These are phyloP conservation scores for Lasiodiplodia theobromae DNA, from an alignment of 2,329 filamentous ascomycete genomes.

Conservation along the genomic window DNA sequence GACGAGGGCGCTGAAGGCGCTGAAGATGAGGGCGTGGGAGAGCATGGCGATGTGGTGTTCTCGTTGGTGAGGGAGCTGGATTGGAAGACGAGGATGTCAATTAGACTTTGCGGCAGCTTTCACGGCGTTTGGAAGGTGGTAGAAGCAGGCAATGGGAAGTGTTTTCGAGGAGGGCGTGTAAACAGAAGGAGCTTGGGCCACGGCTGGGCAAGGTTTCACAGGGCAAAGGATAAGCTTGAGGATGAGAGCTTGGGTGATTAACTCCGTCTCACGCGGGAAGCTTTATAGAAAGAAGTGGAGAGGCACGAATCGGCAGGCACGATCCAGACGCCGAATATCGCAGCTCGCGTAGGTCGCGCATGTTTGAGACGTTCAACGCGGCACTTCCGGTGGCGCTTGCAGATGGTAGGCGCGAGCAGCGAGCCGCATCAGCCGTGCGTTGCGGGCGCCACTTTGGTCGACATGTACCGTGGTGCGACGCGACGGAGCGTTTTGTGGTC, in stretches of 20 bases:
- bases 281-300: neutral
- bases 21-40: conserved; percentile 27
- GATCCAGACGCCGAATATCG: neutral
- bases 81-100: neutral
- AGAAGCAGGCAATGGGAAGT: conserved; percentile 5
- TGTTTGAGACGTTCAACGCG: neutral
- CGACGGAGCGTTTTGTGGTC: neutral
- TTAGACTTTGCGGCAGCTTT: neutral
- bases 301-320: neutral
- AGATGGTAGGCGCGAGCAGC: neutral
- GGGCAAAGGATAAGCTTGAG: neutral
- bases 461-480: conserved; percentile 15
- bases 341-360: neutral
- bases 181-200: conserved; percentile 4
- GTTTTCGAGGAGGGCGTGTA: neutral
- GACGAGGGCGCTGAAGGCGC: conserved; percentile 48
- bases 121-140: neutral
- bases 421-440: neutral
- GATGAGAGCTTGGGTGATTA: neutral
- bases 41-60: conserved; percentile 40
- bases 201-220: neutral
- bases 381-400: neutral
- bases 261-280: neutral
- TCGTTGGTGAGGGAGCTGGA: neutral
- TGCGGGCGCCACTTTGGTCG: conserved; percentile 11